Evolutionary conservation across 2,329 filamentous ascomycete species (phyloP).

Genomic region (Botryotinia convoluta): DNA sequence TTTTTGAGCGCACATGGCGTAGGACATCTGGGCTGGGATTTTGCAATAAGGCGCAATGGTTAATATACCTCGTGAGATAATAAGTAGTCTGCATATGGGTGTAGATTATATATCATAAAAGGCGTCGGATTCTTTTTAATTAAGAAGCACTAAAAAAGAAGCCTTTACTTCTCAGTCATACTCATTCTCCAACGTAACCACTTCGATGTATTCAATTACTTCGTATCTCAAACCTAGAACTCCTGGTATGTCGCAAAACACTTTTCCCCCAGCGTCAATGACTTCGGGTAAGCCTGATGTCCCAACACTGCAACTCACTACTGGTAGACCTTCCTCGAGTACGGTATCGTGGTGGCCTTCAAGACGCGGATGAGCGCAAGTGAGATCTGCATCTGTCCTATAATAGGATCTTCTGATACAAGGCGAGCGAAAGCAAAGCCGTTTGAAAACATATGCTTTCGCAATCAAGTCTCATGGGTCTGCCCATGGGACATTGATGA

Average conservation of each 20-base stretch:
- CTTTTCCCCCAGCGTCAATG: neutral
- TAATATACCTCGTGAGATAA: conserved; percentile 13
- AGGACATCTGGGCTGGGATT: neutral
- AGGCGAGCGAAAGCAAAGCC: neutral
- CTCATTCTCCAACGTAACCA: neutral
- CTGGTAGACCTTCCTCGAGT: conserved; percentile 22
- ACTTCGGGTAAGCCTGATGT: neutral
- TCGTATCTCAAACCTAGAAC: conserved; percentile 19
- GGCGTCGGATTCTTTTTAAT: neutral
- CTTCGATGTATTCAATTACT: neutral
- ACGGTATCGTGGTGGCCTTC: neutral
- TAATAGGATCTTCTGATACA: neutral
- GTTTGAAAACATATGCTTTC: neutral
- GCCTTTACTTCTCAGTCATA: neutral
- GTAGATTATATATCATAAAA: neutral
- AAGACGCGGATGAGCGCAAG: neutral
- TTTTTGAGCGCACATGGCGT: neutral
- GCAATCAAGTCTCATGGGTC: neutral
- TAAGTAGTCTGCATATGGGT: conserved; percentile 16
- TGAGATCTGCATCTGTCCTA: neutral
- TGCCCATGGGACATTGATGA: neutral
- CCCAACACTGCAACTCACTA: conserved; percentile 16
- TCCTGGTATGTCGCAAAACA: conserved; percentile 24
- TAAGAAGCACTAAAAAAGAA: neutral
- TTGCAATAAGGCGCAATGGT: neutral